Percentiles rank a stretch among this genome's conserved stretches.
phyloP scores from a whole-genome alignment of 306 rosid genomes.

The Quercus engelmannii region DNA sequence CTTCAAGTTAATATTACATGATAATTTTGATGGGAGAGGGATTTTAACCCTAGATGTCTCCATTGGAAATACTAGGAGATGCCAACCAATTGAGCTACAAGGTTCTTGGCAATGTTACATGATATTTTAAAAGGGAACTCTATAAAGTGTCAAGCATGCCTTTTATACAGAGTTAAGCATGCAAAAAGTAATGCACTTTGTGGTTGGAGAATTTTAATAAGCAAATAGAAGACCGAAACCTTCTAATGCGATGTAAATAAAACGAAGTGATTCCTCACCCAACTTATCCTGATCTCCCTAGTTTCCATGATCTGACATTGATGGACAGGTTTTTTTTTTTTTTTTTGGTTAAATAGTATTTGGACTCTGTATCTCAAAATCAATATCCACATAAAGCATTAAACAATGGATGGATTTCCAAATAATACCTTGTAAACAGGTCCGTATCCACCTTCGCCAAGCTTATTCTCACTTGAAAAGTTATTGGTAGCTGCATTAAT shows the following conservation, averaged over 20 bases:
- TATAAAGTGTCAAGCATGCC: neutral
- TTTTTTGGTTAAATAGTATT: neutral
- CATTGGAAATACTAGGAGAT: too few species aligned
- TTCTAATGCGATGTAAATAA: neutral
- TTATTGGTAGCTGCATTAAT: constrained; percentile 27
- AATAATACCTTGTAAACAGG: constrained; percentile 40
- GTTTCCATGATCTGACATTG: neutral
- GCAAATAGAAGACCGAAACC: neutral
- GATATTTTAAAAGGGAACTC: neutral
- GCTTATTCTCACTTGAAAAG: constrained; percentile 43
- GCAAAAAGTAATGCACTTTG: neutral
- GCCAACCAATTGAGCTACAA: too few species aligned
- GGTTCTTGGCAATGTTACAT: neutral
- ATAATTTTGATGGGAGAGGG: too few species aligned
- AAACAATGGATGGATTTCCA: neutral
- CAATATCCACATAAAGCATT: neutral
- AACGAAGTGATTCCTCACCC: neutral
- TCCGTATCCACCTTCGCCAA: constrained; percentile 55
- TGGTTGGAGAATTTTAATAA: neutral
- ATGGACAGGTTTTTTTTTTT: neutral
- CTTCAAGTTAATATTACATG: neutral
- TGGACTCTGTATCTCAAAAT: neutral
- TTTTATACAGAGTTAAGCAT: neutral
- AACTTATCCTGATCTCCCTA: neutral
- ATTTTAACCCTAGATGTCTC: too few species aligned